These are phyloP conservation scores for Saccharomyces hybrid DNA, from an alignment of 1,139 yeast genomes.

Conservation along the genomic window DNA sequence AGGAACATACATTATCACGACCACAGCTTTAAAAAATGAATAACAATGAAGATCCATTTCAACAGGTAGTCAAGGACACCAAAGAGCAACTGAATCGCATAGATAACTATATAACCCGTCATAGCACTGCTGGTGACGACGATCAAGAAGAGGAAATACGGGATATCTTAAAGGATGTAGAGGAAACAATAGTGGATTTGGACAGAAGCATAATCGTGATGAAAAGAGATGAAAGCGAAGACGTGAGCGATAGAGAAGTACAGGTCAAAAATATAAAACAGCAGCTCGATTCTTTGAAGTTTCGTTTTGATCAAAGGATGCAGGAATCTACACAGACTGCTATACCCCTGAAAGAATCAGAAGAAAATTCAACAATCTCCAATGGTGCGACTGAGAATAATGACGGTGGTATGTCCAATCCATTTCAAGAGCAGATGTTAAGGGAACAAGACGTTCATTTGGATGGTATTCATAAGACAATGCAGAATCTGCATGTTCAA, in stretches of 20 bases:
- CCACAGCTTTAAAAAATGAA: neutral
- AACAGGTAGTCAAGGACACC: conserved; percentile 75
- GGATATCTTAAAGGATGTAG: conserved; percentile 63
- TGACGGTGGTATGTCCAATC: conserved; percentile 28
- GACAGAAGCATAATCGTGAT: conserved; percentile 63
- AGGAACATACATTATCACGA: neutral
- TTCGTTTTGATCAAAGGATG: neutral
- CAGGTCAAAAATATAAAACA: conserved; percentile 4
- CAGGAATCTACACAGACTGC: neutral
- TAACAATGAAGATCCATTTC: conserved; percentile 64
- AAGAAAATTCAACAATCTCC: conserved; percentile 2
- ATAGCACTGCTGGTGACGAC: conserved; percentile 28
- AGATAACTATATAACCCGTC: conserved; percentile 33
- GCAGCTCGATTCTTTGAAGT: conserved; percentile 4
- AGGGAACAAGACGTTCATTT: conserved; percentile 78
- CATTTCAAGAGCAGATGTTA: conserved; percentile 69
- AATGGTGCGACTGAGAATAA: conserved; percentile 19
- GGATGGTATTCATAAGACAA: conserved; percentile 76
- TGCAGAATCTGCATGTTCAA: conserved; percentile 75
- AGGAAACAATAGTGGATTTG: conserved; percentile 69
- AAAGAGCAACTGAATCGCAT: conserved; percentile 53
- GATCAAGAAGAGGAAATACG: conserved; percentile 46
- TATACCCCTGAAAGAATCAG: conserved; percentile 6
- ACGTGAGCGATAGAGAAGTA: conserved; percentile 37
- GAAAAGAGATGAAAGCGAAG: conserved; percentile 51